Evolutionary conservation across 148 eudicot genomes (phyloP), one percentile per base, ranked within the genome.

Genomic region (Fagopyrum tataricum): DNA sequence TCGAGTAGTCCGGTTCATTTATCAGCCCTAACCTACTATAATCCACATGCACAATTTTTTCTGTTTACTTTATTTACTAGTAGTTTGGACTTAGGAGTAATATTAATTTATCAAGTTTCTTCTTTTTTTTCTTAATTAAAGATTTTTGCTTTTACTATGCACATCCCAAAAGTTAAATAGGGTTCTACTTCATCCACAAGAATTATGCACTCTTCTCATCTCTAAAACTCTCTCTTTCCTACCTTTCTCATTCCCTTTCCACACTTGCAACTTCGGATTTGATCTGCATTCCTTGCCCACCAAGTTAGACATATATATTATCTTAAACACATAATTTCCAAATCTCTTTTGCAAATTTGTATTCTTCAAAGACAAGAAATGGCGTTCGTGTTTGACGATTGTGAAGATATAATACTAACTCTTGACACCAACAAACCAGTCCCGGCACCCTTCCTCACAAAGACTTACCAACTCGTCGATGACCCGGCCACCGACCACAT

Each of bases 361-460:
- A 0, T 2, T 0, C 37, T 31, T 31, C 37, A 31, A 52, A 14
- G 18, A 23, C 7, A 9, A 18, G 23, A 58, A 70, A 91, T 91
- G 94, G 87, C 91, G 7, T 42, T 86, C 39, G 81, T 89, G 82
- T 73, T 89, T 13, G 94, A 89, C 67, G 80, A 86, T 61, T 87
- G 85, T 66, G 93, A 88, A 13, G 85, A 89, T 13, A 87, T 91
- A 51, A 44, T 88, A 0, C 79, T 91, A 7, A 86, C 90, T 8
- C 71, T 91, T 48, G 97, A 91, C 74, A 82, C 83, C 0, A 87
- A 82, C 51, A 91, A 91, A 71, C 75, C 91, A 20, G 94, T 89
- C 0, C 97, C 97, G 0, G 91, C 96, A 0, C 97, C 97, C 2
- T 88, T 88, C 24, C 78, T 88, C 0, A 88, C 89, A 1, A 88